Evolutionary conservation across 495 filamentous ascomycete species (phyloP).

Genomic region (Neurospora sp.): DNA sequence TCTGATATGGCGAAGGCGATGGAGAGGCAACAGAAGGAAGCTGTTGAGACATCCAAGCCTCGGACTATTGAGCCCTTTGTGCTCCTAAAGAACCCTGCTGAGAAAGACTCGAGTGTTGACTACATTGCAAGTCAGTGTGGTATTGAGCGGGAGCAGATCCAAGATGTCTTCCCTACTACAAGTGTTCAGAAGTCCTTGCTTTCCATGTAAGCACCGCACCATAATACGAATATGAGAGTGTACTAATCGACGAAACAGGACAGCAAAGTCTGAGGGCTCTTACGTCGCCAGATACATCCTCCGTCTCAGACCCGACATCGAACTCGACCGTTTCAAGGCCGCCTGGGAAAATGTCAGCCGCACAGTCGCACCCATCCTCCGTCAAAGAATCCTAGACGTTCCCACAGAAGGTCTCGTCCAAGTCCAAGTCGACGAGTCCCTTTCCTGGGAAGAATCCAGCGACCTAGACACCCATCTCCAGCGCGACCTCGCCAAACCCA

Average conservation of each 20-base stretch:
- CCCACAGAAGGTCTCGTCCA: conserved; percentile 13
- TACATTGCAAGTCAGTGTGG: conserved; percentile 38
- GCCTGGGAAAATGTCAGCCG: conserved; percentile 39
- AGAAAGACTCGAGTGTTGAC: conserved; percentile 20
- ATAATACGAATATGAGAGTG: neutral
- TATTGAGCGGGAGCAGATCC: conserved; percentile 32
- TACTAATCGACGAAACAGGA: conserved; percentile 38
- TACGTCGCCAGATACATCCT: conserved; percentile 35
- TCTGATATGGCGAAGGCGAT: conserved; percentile 14
- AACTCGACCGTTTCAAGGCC: conserved; percentile 31
- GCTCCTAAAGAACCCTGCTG: conserved; percentile 25
- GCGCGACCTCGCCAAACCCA: neutral
- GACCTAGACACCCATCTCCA: neutral
- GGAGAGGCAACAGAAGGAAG: neutral
- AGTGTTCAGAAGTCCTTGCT: neutral
- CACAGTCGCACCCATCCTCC: conserved; percentile 37
- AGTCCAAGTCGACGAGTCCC: neutral
- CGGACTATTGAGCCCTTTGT: conserved; percentile 31
- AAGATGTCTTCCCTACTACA: conserved; percentile 43
- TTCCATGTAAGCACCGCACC: neutral
- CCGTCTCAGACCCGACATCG: conserved; percentile 28
- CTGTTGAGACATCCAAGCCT: neutral
- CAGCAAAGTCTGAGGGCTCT: conserved; percentile 29
- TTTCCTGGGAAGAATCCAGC: neutral
- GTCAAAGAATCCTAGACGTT: conserved; percentile 50